These are phyloP conservation scores for Hericium coralloides DNA, from an alignment of 768 basidiomycete species.

Conservation along the genomic window DNA sequence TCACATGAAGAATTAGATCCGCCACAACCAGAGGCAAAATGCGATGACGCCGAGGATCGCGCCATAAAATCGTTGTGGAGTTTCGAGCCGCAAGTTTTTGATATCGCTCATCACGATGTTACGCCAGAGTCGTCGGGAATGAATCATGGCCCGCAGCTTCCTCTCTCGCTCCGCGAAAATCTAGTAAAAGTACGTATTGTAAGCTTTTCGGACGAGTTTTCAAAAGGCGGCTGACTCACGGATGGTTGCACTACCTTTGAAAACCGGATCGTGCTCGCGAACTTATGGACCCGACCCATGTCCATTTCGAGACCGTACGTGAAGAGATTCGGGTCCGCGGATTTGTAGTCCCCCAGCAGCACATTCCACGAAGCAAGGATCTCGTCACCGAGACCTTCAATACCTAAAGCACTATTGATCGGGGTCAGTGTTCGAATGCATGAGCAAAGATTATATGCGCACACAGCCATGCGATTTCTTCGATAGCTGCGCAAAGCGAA, in stretches of 20 bases:
- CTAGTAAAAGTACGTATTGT: too few relatives aligned
- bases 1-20: not conserved
- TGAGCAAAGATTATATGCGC: not conserved
- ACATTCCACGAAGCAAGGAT: not conserved
- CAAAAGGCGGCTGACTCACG: too few relatives aligned
- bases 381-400: too few relatives aligned
- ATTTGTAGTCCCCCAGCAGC: not conserved
- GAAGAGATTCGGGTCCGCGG: too few relatives aligned
- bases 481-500: not conserved
- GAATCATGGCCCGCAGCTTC: not conserved
- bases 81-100: not conserved
- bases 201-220: too few relatives aligned
- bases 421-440: not conserved
- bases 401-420: not conserved
- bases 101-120: not conserved
- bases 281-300: too few relatives aligned
- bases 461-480: not conserved
- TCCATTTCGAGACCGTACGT: too few relatives aligned
- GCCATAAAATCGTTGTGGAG: not conserved
- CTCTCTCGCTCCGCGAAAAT: not conserved
- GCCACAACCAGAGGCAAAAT: not conserved
- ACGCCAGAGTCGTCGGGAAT: not conserved
- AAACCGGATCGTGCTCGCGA: too few relatives aligned
- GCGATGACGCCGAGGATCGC: not conserved
- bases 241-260: too few relatives aligned